Conservation (phyloP, 768 basidiomycete genomes). For the Boletus coccyginus region DNA sequence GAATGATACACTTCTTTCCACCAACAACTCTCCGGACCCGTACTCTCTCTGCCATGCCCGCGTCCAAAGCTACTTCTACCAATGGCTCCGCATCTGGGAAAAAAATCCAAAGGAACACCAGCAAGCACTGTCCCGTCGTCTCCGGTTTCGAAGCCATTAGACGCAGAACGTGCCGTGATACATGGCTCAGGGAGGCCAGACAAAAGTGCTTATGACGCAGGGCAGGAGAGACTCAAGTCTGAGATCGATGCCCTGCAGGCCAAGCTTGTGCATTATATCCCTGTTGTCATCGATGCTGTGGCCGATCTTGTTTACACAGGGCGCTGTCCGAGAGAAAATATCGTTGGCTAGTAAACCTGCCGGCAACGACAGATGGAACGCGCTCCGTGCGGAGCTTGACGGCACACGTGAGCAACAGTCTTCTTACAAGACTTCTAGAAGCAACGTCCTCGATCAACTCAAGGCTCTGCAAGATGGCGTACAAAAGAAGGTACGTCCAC, state of each 20-base stretch:
- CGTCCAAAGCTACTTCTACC: constrained; percentile 54
- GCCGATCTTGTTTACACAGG: constrained; percentile 39
- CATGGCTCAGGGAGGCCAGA: constrained; percentile 66
- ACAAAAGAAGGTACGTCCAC: constrained; percentile 66
- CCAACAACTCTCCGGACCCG: constrained; percentile 26
- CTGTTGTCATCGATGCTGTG: background rate
- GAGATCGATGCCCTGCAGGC: constrained; percentile 82
- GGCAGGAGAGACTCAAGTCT: constrained; percentile 77
- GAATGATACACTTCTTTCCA: constrained; percentile 6
- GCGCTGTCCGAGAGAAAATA: constrained; percentile 74
- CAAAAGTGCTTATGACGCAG: constrained; percentile 77
- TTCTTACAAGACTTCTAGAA: constrained; percentile 63
- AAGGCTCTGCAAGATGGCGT: constrained; percentile 75
- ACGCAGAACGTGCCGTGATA: constrained; percentile 15
- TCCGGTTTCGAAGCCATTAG: constrained; percentile 21
- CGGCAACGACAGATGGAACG: constrained; percentile 67
- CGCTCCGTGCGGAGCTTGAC: constrained; percentile 80
- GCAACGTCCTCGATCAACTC: constrained; percentile 75
- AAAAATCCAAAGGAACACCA: constrained; percentile 18
- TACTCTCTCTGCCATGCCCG: constrained; percentile 24
- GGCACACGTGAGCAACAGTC: constrained; percentile 76
- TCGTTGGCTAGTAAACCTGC: constrained; percentile 54
- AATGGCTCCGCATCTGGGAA: constrained; percentile 43
- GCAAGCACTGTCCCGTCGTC: constrained; percentile 28
- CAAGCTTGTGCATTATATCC: constrained; percentile 64